Evolutionary conservation across 2,329 filamentous ascomycete species (phyloP), one percentile per base, ranked within the genome.

Genomic region (Colletotrichum nymphaeae): DNA sequence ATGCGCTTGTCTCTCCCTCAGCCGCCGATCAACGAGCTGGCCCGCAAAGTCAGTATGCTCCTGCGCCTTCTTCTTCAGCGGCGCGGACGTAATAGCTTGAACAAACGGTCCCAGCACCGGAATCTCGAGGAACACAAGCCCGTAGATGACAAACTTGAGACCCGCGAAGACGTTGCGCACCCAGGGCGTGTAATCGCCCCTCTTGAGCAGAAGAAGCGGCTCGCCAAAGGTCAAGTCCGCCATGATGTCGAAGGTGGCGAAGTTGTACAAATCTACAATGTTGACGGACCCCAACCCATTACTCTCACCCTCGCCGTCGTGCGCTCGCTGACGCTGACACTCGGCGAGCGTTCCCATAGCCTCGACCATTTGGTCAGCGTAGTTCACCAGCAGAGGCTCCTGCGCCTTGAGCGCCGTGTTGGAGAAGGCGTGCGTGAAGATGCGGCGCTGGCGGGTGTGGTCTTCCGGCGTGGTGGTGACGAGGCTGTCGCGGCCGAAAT

Each of bases 301-400:
- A 42, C 7, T 9, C 11, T 35, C 6, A 19, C 37, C 32, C 4
- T 35, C 37, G 6, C 37, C 16, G 6, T 7, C 37, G 37, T 42
- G 16, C 14, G 37, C 37, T 7, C 6, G 37, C 37, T 8, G 37
- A 19, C 8, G 42, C 42, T 65, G 19, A 42, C 62, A 62, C 4
- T 22, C 5, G 66, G 11, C 14, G 24, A 77, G 77, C 46, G 86
- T 71, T 42, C 78, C 80, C 70, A 73, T 73, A 12, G 66, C 57
- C 14, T 77, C 65, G 49, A 86, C 79, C 62, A 87, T 80, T 22
- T 85, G 74, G 58, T 83, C 78, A 11, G 84, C 81, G 75, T 86
- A 85, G 0, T 75, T 74, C 69, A 80, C 76, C 65, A 87, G 75
- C 1, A 78, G 49, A 0, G 76, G 65, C 63, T 80, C 76, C 69